phyloP scores from a whole-genome alignment of 1,284 basidiomycete species.

The Xerocomus amazonicus region DNA sequence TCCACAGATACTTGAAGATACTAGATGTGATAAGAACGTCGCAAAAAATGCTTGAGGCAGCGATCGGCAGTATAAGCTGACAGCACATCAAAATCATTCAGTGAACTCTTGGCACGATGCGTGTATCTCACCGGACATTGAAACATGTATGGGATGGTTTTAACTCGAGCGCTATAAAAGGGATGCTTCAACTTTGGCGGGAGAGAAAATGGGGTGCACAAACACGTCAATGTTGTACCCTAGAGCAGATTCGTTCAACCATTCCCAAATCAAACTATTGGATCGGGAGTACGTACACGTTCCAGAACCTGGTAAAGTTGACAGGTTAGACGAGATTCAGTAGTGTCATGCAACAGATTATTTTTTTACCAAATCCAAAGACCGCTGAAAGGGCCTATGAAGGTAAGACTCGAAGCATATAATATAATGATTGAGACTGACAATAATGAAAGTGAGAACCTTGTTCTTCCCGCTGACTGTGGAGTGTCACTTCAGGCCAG shows the following conservation, averaged over 20 bases:
- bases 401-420: too few species aligned
- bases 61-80: conserved; percentile 5
- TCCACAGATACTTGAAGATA: conserved; percentile 17
- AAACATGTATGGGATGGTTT: conserved; percentile 3
- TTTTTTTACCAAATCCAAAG: not conserved
- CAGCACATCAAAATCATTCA: not conserved
- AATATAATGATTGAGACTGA: not conserved
- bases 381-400: not conserved
- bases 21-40: conserved; percentile 10
- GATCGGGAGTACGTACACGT: conserved; percentile 5
- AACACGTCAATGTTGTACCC: conserved; percentile 7
- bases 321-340: not conserved
- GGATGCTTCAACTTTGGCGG: not conserved
- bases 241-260: not conserved
- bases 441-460: conserved; percentile 5
- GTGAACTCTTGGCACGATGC: not conserved
- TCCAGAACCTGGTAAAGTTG: conserved; percentile 1
- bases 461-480: conserved; percentile 16
- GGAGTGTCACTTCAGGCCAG: not conserved
- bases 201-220: not conserved
- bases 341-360: not conserved
- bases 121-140: conserved; percentile 1
- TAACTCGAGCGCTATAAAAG: not conserved
- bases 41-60: not conserved
- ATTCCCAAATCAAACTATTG: not conserved